Percentiles rank a stretch among this genome's conserved stretches.
Conservation (phyloP, 495 filamentous ascomycete genomes). For the Aspergillus bertholletiae region DNA sequence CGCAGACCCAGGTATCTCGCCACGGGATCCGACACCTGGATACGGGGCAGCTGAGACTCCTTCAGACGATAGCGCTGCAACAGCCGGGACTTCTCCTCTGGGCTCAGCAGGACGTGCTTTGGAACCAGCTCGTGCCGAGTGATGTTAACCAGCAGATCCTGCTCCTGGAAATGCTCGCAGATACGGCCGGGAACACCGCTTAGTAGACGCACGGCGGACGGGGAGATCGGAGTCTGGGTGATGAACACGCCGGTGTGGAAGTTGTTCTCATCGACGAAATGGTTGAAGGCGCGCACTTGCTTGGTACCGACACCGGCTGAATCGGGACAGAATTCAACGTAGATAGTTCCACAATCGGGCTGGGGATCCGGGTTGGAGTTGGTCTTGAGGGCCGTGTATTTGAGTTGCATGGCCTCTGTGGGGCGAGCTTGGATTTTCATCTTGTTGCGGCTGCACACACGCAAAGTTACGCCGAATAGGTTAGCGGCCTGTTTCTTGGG, state of each 20-base stretch:
- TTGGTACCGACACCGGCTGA: slow-evolving; percentile 72
- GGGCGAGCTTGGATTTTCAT: slow-evolving; percentile 87
- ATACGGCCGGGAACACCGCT: slow-evolving; percentile 74
- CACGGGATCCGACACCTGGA: slow-evolving; percentile 86
- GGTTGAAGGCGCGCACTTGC: slow-evolving; percentile 85
- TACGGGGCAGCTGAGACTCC: slow-evolving; percentile 93
- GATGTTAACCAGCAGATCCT: slow-evolving; percentile 95
- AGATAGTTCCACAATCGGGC: slow-evolving; percentile 79
- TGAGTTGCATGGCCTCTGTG: slow-evolving; percentile 73
- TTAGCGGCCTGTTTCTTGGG: background rate
- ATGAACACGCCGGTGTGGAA: slow-evolving; percentile 88
- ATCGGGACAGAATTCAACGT: slow-evolving; percentile 85
- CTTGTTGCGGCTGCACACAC: slow-evolving; percentile 59
- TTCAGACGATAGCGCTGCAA: slow-evolving; percentile 88
- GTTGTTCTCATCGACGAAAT: slow-evolving; percentile 69
- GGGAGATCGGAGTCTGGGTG: slow-evolving; percentile 73
- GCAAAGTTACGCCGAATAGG: no score
- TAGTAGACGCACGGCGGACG: slow-evolving; percentile 65
- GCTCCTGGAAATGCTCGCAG: slow-evolving; percentile 92
- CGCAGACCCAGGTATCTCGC: slow-evolving; percentile 88
- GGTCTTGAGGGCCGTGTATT: slow-evolving; percentile 69
- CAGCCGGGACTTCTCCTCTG: slow-evolving; percentile 81
- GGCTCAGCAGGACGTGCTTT: slow-evolving; percentile 83
- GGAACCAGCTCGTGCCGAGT: slow-evolving; percentile 97
- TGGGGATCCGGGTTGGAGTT: slow-evolving; percentile 59